Conservation (phyloP, 805 yeast genomes). For the Ogataea chonburiensis region DNA sequence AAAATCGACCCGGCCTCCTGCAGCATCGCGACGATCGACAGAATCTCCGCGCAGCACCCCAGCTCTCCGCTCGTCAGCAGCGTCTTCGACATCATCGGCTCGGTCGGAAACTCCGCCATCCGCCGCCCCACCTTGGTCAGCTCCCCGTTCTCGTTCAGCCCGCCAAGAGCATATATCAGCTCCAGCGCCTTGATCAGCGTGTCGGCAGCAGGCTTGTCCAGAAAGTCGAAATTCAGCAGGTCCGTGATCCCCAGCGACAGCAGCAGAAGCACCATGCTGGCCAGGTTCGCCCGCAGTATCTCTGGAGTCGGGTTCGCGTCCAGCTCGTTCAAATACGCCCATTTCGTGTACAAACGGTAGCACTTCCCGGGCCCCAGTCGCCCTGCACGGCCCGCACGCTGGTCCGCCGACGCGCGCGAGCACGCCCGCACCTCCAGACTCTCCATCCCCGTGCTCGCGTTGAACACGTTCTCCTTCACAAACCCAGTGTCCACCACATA, state of each 20-base stretch:
- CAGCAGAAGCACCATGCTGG: conserved; percentile 71
- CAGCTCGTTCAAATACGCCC: conserved; percentile 76
- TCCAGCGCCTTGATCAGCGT: conserved; percentile 75
- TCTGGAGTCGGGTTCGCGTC: conserved; percentile 85
- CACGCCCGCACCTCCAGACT: conserved; percentile 83
- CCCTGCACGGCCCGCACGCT: conserved; percentile 97
- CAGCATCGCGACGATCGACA: conserved; percentile 79
- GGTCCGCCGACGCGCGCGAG: conserved; percentile 94
- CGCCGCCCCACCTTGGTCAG: conserved; percentile 74
- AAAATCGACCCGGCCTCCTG: conserved; percentile 74
- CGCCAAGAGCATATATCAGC: conserved; percentile 82
- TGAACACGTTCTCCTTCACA: conserved; percentile 87
- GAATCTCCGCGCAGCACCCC: conserved; percentile 63
- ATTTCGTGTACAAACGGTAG: conserved; percentile 81
- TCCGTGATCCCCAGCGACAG: conserved; percentile 85
- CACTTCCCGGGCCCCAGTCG: conserved; percentile 97
- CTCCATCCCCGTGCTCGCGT: conserved; percentile 86
- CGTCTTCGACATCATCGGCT: conserved; percentile 83
- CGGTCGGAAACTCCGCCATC: conserved; percentile 92
- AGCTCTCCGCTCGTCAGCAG: conserved; percentile 60
- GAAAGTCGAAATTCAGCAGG: conserved; percentile 76
- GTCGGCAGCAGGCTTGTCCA: conserved; percentile 83
- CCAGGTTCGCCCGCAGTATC: conserved; percentile 78
- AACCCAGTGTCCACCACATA: conserved; percentile 95
- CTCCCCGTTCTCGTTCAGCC: conserved; percentile 74